phyloP scores from a whole-genome alignment of 1,284 basidiomycete species.

The Apiotrichum veenhuisii region DNA sequence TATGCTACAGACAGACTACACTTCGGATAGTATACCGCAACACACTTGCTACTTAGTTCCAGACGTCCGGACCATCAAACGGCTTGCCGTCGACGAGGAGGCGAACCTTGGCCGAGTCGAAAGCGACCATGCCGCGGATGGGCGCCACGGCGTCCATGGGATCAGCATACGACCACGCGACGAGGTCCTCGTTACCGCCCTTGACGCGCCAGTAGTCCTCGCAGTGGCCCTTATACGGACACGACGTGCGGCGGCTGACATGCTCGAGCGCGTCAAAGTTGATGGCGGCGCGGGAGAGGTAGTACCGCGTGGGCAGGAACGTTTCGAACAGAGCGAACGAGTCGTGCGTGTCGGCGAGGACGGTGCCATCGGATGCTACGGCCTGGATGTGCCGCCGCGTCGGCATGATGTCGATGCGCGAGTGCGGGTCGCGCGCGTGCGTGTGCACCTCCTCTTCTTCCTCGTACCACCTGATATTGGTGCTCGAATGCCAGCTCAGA shows the following conservation, averaged over 20 bases:
- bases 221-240: constrained; percentile 14
- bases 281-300: constrained; percentile 5
- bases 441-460: constrained; percentile 2
- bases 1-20: too few species aligned
- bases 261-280: constrained; percentile 1
- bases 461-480: constrained; percentile 1
- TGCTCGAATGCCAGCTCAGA: not conserved
- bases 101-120: constrained; percentile 8
- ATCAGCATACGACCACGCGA: constrained; percentile 9
- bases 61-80: not conserved
- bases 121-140: constrained; percentile 9
- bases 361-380: not conserved
- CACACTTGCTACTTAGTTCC: too few species aligned
- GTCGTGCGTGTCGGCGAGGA: not conserved
- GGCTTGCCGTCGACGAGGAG: constrained; percentile 8
- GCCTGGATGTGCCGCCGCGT: not conserved
- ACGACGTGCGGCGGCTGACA: not conserved
- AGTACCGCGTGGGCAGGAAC: constrained; percentile 10
- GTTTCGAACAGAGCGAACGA: constrained; percentile 7
- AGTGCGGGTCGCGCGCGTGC: constrained; percentile 1
- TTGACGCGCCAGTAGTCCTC: constrained; percentile 10
- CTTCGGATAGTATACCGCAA: too few species aligned
- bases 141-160: not conserved
- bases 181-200: not conserved
- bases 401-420: constrained; percentile 2